Conservation (phyloP, 768 basidiomycete genomes). For the Tricholoma bakamatsutake region DNA sequence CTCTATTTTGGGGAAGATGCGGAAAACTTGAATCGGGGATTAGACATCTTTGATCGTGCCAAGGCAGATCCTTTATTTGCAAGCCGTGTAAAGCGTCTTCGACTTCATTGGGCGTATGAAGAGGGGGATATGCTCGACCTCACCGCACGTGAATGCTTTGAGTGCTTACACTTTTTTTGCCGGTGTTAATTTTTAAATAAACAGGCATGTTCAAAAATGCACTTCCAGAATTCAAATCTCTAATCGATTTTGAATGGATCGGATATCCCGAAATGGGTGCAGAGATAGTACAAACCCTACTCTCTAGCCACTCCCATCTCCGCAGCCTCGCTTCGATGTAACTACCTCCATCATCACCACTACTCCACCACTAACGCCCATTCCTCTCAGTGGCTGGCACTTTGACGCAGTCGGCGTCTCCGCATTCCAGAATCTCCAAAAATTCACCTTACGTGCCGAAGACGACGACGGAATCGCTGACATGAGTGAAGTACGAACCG, state of each 20-base stretch:
- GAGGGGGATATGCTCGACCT: conserved; percentile 59
- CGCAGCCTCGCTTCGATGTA: conserved; percentile 56
- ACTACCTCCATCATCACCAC: conserved; percentile 7
- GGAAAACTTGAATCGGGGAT: conserved; percentile 51
- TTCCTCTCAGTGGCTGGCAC: conserved; percentile 51
- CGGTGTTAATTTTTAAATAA: neutral
- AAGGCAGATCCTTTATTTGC: conserved; percentile 60
- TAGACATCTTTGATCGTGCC: conserved; percentile 64
- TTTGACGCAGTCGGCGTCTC: conserved; percentile 68
- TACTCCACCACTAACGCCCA: neutral
- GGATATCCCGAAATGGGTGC: conserved; percentile 65
- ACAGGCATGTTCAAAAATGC: conserved; percentile 57
- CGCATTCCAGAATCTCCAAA: conserved; percentile 51
- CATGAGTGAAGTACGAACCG: conserved; percentile 60
- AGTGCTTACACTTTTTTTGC: conserved; percentile 6
- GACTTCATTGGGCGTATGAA: conserved; percentile 66
- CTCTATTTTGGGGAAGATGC: conserved; percentile 63
- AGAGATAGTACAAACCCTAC: conserved; percentile 58
- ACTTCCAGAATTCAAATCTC: conserved; percentile 54
- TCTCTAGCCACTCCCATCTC: conserved; percentile 47
- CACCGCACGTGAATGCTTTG: conserved; percentile 29
- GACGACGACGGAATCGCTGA: conserved; percentile 69
- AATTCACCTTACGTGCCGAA: conserved; percentile 64
- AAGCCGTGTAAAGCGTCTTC: conserved; percentile 48
- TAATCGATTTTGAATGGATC: conserved; percentile 71